Base-by-base conservation (phyloP, 176 grass and related monocot species). In the Phoenix dactylifera region DNA sequence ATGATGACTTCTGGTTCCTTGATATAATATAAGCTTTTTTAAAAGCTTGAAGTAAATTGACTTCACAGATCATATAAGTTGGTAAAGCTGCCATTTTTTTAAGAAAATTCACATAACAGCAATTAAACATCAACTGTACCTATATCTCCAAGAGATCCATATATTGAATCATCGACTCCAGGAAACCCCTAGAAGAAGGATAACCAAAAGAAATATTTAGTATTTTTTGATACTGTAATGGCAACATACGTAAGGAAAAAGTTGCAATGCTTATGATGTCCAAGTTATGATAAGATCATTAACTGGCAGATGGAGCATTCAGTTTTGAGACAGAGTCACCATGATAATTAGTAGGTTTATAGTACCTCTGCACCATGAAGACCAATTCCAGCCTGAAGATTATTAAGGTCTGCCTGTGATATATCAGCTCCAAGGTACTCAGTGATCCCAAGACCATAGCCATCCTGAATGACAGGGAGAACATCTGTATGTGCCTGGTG, bases 351-450 rank as follows among this genome's bases (percentile, higher is more conserved):
- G 6, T 49, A 7, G 1, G 52, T 52, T 44, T 44, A 44, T 44
- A 44, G 35, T 68, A 68, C 65, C 65, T 68, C 65, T 48, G 52
- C 28, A 56, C 65, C 51, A 57, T 68, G 24, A 68, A 68, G 65
- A 67, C 65, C 66, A 63, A 98, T 90, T 64, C 64, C 79, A 73
- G 72, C 60, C 35, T 85, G 87, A 80, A 98, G 73, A 28, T 68
- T 56, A 68, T 68, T 68, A 44, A 68, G 65, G 5, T 86, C 84
- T 29, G 67, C 60, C 77, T 83, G 76, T 26, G 80, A 26, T 50
- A 97, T 91, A 75, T 88, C 84, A 66, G 81, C 52, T 69, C 84
- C 84, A 60, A 98, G 82, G 69, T 81, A 98, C 74, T 98, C 88
- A 73, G 93, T 80, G 83, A 98, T 75, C 5, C 57, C 80, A 51